These are phyloP conservation scores for Aegilops sharonensis DNA, from an alignment of 176 grass and related monocot species.

Conservation along the genomic window DNA sequence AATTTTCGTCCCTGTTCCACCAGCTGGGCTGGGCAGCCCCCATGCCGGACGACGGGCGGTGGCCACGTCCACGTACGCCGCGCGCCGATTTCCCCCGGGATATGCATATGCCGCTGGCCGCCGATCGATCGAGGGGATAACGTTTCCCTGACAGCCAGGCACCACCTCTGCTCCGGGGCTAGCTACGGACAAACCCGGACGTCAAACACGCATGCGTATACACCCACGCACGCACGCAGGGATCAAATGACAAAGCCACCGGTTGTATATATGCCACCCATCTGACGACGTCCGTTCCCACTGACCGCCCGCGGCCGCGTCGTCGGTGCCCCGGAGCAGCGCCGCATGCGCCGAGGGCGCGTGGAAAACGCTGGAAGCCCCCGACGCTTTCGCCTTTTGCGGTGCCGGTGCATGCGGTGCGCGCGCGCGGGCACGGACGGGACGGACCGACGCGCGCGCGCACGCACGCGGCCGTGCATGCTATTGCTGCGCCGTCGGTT, in stretches of 20 bases:
- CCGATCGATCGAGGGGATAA: neutral
- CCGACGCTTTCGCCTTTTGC: slow-evolving; percentile 7
- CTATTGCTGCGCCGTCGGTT: slow-evolving; percentile 19
- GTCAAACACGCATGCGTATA: slow-evolving; percentile 8
- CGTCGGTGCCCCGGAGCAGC: slow-evolving; percentile 19
- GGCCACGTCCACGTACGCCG: slow-evolving; percentile 13
- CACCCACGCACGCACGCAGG: neutral
- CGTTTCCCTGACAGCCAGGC: slow-evolving; percentile 24
- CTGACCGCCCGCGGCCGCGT: slow-evolving; percentile 5
- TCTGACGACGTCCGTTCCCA: slow-evolving; percentile 3
- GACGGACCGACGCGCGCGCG: slow-evolving; percentile 7
- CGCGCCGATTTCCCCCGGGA: neutral
- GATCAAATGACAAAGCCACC: neutral
- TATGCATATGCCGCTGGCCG: neutral
- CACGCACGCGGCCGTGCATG: neutral
- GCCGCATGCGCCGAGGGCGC: neutral
- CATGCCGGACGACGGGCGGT: neutral
- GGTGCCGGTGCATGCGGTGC: neutral
- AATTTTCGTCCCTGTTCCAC: neutral
- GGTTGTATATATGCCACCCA: neutral
- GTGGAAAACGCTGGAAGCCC: neutral
- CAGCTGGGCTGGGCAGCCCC: neutral
- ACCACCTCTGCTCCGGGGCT: neutral
- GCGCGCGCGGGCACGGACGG: slow-evolving; percentile 24
- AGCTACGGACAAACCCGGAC: slow-evolving; percentile 19